Evolutionary conservation across 371 early-diverging fungal species (phyloP), one percentile per base, ranked within the genome.

Genomic region (Gilbertella persicaria): DNA sequence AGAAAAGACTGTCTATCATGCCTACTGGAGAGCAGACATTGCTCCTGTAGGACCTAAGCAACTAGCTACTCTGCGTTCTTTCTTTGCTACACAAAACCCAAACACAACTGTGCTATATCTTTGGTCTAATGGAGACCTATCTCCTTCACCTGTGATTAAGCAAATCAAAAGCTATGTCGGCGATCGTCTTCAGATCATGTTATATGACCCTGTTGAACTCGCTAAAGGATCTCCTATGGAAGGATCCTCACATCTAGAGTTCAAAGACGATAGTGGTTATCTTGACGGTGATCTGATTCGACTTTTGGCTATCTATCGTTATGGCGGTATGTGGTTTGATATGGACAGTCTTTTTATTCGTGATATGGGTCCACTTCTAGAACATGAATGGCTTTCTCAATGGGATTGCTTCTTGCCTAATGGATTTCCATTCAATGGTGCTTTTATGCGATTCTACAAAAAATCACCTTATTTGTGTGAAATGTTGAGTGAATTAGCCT

Each of bases 311-410:
- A 69, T 80, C 10, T 80, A 80, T 39, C 63, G 70, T 0, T 64
- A 75, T 50, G 80, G 80, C 13, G 80, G 80, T 20, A 73, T 80
- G 76, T 80, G 80, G 80, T 80, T 80, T 43, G 80, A 80, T 54
- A 80, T 80, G 80, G 80, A 80, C 37, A 65, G 74, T 0, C 50
- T 80, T 8, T 68, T 80, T 45, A 68, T 80, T 10, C 55, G 80
- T 24, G 80, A 80, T 48, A 71, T 80, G 73, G 52, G 66, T 1
- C 80, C 80, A 0, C 53, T 80, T 4, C 55, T 75, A 8, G 78
- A 80, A 40, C 74, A 70, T 29, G 80, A 80, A 54, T 80, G 80
- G 80, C 38, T 80, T 13, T 61, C 66, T 4, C 78, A 77, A 45
- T 80, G 80, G 80, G 80, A 80, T 61, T 80, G 80, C 30, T 80